Evolutionary conservation across 2,329 filamentous ascomycete genomes (phyloP).

Genomic region (Sporothrix brunneoviolacea): DNA sequence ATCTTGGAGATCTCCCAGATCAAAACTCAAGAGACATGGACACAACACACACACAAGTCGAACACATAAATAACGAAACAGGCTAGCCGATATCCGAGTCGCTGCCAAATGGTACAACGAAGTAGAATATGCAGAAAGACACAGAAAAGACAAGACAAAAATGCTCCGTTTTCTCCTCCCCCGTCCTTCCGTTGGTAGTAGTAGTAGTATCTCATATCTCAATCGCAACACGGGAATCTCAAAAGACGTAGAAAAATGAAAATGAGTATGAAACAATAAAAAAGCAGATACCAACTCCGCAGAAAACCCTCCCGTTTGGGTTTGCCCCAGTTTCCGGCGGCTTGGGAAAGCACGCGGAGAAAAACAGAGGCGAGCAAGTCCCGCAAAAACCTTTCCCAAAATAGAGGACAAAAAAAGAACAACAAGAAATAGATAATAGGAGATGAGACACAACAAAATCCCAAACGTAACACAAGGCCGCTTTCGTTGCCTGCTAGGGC

Average conservation of each 20-base stretch:
- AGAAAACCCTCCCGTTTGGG: conserved; percentile 14
- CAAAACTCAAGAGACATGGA: too few relatives aligned
- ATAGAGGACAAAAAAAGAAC: conserved; percentile 4
- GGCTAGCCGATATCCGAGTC: conserved; percentile 9
- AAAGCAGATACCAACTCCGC: conserved; percentile 18
- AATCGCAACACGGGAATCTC: conserved; percentile 19
- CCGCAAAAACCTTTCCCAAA: conserved; percentile 4
- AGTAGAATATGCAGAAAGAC: conserved; percentile 11
- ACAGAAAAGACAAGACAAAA: conserved; percentile 2
- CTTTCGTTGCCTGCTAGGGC: conserved; percentile 13
- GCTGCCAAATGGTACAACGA: conserved; percentile 13
- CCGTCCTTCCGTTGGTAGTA: background rate
- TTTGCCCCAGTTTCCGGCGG: conserved; percentile 12
- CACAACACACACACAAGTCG: too few relatives aligned
- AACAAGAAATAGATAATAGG: conserved; percentile 6
- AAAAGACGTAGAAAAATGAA: conserved; percentile 1
- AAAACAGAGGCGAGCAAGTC: background rate
- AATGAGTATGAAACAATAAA: background rate
- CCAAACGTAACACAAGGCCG: conserved; percentile 10
- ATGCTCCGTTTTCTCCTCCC: conserved; percentile 16
- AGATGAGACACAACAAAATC: background rate
- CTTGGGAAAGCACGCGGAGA: background rate
- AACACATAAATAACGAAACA: conserved; percentile 2
- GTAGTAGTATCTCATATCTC: conserved; percentile 9
- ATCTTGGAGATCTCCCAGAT: too few relatives aligned